Base-by-base conservation (phyloP, 2,329 filamentous ascomycete genomes). In the Venturia aucupariae region DNA sequence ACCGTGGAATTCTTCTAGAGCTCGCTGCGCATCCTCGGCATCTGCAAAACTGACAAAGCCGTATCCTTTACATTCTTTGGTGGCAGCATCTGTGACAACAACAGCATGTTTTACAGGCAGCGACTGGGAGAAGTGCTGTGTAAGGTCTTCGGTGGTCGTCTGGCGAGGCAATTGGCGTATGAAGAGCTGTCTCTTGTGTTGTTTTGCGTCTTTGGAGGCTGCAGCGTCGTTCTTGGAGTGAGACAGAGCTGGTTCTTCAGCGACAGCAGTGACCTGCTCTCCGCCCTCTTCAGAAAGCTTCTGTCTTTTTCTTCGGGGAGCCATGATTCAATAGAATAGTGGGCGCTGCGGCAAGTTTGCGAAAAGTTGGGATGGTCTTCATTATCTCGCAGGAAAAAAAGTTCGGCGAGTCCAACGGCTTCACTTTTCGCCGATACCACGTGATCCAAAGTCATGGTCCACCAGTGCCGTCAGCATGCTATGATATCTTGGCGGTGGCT, bases 1-100 rank as follows among this genome's bases (percentile, higher is more conserved):
- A 67, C 90, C 90, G 75, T 96, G 86, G 72, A 97, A 84, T 74
- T 95, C 89, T 65, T 88, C 84, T 72, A 90, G 84, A 22, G 94
- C 95, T 68, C 87, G 84, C 68, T 87, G 80, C 15, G 93, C 92
- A 79, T 99, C 94, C 68, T 97, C 92, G 38, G 89, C 84, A 73
- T 99, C 94, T 70, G 92, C 90, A 71, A 99, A 94, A 2, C 94
- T 97, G 65, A 99, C 93, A 76, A 99, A 99, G 63, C 94, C 94
- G 75, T 92, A 99, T 22, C 94, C 93, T 73, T 90, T 89, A 17
- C 91, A 97, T 69, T 87, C 80, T 72, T 96, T 96, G 1, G 92
- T 96, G 68, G 86, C 82, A 19, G 89, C 86, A 74, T 99, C 93
- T 65, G 88, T 79, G 46, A 99, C 92, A 4, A 96, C 92, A n/a